Base-by-base conservation (phyloP, 1,284 basidiomycete genomes). In the Ustilago esculenta region DNA sequence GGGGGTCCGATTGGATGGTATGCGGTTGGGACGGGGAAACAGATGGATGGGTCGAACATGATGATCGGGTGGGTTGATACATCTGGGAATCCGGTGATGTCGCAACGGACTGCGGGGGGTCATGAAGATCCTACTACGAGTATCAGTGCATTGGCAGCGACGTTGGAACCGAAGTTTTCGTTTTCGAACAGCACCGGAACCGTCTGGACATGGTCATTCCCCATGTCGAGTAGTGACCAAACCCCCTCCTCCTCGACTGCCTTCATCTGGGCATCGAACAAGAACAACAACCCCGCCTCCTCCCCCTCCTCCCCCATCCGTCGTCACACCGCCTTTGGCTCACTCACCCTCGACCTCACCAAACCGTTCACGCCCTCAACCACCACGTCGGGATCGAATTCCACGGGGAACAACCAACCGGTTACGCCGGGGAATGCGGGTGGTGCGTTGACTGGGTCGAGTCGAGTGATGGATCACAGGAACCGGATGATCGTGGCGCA, bases 41-140 rank as follows among this genome's bases (percentile, higher is more conserved):
- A 48, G 37, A 75, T 75, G 72, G 61, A 40, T 17, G 57, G 58
- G n/a, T 64, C 64, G 25, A 72, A 75, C 59, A 75, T 75, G 64
- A 75, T 75, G 72, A 86, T 90, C 40, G 85, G 87, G 81, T 90
- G 88, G 88, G 82, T 86, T 7, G 87, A 88, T 72, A 77, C 80
- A 11, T 85, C 87, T 61, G 85, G 85, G 8, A 81, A 84, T 2
- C 83, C 87, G 37, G 88, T 87, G 10, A 80, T 89, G 25, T 88
- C 87, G 12, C 88, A 90, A 75, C 85, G 88, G 27, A 86, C 88
- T 0, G 86, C 88, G 46, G 21, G 45, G 4, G 68, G 68, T 8
- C 68, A 72, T 21, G 75, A 82, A 0, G 83, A 85, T 83, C 89
- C 88, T 2, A 84, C 76, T 18, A 86, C 84, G 39, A 50, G 81